These are phyloP conservation scores for Ustulina deusta DNA, from an alignment of 2,329 filamentous ascomycete species.

Conservation along the genomic window DNA sequence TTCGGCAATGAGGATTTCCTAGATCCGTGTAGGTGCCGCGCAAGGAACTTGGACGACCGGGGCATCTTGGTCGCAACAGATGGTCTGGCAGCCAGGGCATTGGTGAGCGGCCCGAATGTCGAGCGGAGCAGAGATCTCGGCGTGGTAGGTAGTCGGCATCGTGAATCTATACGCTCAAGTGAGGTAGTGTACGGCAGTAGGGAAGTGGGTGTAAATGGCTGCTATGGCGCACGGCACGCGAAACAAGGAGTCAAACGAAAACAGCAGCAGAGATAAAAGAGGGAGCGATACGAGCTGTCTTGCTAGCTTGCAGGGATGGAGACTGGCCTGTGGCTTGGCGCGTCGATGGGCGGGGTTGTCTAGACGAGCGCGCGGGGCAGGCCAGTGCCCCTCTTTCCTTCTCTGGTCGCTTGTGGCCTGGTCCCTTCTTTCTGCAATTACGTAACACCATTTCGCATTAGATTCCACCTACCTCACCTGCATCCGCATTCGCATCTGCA, in stretches of 20 bases:
- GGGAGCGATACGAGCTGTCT: not conserved
- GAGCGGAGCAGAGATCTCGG: conserved; percentile 3
- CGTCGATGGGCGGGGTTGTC: not conserved
- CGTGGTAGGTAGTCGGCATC: conserved; percentile 5
- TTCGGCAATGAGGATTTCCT: conserved; percentile 17
- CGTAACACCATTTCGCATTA: no score
- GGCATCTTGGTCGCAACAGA: conserved; percentile 8
- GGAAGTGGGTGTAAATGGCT: not conserved
- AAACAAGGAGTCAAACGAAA: no score
- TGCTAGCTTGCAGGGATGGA: not conserved
- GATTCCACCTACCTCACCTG: no score
- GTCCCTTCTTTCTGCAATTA: no score
- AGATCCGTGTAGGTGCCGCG: conserved; percentile 1
- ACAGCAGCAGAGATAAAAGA: not conserved
- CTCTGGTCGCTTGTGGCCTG: no score
- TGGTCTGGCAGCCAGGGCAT: conserved; percentile 12
- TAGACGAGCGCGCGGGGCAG: not conserved
- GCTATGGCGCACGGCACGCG: no score
- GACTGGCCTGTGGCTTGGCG: not conserved
- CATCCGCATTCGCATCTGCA: no score
- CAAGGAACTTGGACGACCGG: conserved; percentile 9
- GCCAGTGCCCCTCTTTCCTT: no score
- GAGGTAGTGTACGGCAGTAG: not conserved
- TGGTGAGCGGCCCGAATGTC: conserved; percentile 2
- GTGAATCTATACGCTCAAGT: not conserved